These are phyloP conservation scores for Elongisporangium undulatum DNA, from an alignment of 352 stramenopile genomes.

Conservation along the genomic window DNA sequence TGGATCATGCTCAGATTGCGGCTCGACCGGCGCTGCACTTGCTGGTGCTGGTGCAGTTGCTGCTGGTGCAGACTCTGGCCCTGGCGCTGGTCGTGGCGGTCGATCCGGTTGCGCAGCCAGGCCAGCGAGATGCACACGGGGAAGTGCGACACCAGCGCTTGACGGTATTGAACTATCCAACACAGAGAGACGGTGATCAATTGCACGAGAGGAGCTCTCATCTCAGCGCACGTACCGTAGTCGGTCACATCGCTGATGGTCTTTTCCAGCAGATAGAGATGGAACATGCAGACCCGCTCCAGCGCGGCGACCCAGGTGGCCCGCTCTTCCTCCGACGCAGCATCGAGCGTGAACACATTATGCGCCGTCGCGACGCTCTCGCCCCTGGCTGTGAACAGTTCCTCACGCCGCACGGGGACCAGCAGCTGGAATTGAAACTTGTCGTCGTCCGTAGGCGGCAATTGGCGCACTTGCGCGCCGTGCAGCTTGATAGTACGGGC, in stretches of 20 bases:
- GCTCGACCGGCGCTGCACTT: slow-evolving; percentile 42
- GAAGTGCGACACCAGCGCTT: slow-evolving; percentile 34
- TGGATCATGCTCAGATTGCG: slow-evolving; percentile 72
- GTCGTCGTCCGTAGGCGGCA: slow-evolving; percentile 6
- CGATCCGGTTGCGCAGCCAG: slow-evolving; percentile 60
- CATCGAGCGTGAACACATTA: slow-evolving; percentile 39
- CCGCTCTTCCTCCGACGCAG: slow-evolving; percentile 8
- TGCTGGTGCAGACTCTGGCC: slow-evolving; percentile 11
- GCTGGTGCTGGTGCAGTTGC: slow-evolving; percentile 22
- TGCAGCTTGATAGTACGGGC: slow-evolving; percentile 35
- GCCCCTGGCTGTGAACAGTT: not conserved
- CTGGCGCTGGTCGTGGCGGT: slow-evolving; percentile 19
- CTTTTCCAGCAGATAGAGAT: slow-evolving; percentile 41
- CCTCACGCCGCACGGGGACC: slow-evolving; percentile 15
- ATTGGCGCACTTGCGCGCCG: slow-evolving; percentile 39
- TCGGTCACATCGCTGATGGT: slow-evolving; percentile 21
- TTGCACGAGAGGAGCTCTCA: slow-evolving; percentile 1
- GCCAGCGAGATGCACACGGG: slow-evolving; percentile 49
- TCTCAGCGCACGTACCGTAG: slow-evolving; percentile 9
- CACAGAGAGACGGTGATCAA: not conserved
- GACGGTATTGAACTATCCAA: slow-evolving; percentile 28
- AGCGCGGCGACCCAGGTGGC: slow-evolving; percentile 30
- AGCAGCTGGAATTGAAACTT: slow-evolving; percentile 35
- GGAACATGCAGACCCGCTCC: slow-evolving; percentile 37
- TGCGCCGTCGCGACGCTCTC: slow-evolving; percentile 12